Base-by-base conservation (phyloP, 805 yeast species). In the Kazachstania psychrophila region DNA sequence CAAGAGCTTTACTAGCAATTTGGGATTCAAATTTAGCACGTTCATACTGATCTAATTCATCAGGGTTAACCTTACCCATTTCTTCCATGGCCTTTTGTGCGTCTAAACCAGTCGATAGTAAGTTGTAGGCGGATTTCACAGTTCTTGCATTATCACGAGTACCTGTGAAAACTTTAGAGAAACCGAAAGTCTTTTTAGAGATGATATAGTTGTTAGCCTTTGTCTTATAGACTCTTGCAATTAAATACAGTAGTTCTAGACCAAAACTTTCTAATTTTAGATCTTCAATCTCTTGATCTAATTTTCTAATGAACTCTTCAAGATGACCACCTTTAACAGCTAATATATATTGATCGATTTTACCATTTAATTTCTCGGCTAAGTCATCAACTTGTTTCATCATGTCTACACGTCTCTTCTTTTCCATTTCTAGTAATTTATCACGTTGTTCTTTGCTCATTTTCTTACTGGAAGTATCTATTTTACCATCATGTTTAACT, bases 201-300 rank as follows among this genome's bases (percentile, higher is more conserved):
- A 73, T 76, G 36, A 86, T 62, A 40, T 74, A 77, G 17, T 82
- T 84, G 40, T 73, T 67, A 2, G 94, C 94, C 52, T 86, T 86
- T 24, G 72, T 67, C 38, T 69, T 69, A 60, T 92, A 92, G 5
- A 84, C 73, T 42, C 71, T 72, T 14, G 97, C 96, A 43, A 92
- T 80, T 14, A 89, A 65, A 46, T 80, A 87, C 45, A 89, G 65
- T 34, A 92, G 68, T 61, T 89, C 95, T 34, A 89, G 62, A 11
- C 99, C 99, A 64, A 92, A 92, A 37, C 95, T 84, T 67, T 92
- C 98, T 71, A 86, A 75, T 59, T 92, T 92, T 54, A 92, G 66
- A 43, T 82, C 82, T 47, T 82, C 88, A 30, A 82, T 73, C 52
- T 83, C 92, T 37, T 65, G 64, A 27, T 63, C 60, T 20, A 83